phyloP scores from a whole-genome alignment of 257 asterid genomes.

The Przewalskia tangutica region DNA sequence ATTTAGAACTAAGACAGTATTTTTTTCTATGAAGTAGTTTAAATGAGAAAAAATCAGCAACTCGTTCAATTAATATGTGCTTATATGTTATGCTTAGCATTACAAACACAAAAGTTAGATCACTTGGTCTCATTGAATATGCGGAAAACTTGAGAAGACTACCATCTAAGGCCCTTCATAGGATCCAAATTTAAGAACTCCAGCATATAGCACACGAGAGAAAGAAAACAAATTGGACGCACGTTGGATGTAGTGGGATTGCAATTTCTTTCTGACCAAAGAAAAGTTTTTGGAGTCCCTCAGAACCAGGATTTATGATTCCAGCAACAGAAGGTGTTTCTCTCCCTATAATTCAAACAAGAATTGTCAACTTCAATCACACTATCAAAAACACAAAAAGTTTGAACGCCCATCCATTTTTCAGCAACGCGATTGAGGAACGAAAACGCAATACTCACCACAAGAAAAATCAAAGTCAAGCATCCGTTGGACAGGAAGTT shows the following conservation, averaged over 20 bases:
- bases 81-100: neutral
- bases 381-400: neutral
- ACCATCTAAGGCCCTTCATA: too few relatives aligned
- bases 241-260: slow-evolving; percentile 90
- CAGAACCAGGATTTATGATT: slow-evolving; percentile 92
- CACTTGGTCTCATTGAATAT: neutral
- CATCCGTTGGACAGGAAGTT: slow-evolving; percentile 93
- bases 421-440: neutral
- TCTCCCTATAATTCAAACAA: slow-evolving; percentile 46
- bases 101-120: neutral
- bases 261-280: slow-evolving; percentile 96
- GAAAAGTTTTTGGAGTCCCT: slow-evolving; percentile 92
- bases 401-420: neutral
- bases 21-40: neutral
- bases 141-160: neutral
- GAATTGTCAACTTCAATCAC: too few relatives aligned
- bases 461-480: slow-evolving; percentile 95
- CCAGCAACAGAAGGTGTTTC: slow-evolving; percentile 99
- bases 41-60: neutral
- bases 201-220: neutral
- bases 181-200: neutral
- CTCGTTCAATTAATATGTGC: neutral
- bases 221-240: slow-evolving; percentile 7
- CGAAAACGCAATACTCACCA: slow-evolving; percentile 29
- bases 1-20: neutral